These are phyloP conservation scores for Platanus orientalis DNA, from an alignment of 164 flowering plant genomes.

Conservation along the genomic window DNA sequence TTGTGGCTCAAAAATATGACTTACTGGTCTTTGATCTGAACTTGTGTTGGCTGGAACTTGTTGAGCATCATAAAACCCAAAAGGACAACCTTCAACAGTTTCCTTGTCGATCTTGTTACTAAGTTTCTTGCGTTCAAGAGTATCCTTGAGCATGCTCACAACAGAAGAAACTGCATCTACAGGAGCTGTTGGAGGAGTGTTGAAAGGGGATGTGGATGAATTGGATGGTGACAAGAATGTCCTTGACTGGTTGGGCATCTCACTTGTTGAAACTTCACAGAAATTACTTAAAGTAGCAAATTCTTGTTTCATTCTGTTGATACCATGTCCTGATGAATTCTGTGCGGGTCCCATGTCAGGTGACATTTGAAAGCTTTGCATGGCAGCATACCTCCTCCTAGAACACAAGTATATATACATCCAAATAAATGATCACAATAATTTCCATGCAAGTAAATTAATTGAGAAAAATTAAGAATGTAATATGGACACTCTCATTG, in stretches of 20 bases:
- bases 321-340: constrained; percentile 24
- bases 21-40: constrained; percentile 25
- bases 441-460: too few relatives aligned
- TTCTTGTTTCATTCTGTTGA: constrained; percentile 35
- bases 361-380: constrained; percentile 51
- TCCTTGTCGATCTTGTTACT: constrained; percentile 34
- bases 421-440: not conserved
- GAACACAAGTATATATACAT: constrained; percentile 4
- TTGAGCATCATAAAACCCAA: constrained; percentile 33
- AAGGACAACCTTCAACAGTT: constrained; percentile 33
- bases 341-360: constrained; percentile 37
- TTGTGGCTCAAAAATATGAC: constrained; percentile 21
- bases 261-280: constrained; percentile 28
- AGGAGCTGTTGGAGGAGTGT: constrained; percentile 26
- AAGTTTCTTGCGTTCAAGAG: constrained; percentile 60
- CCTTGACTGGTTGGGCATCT: constrained; percentile 34
- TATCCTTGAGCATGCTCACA: constrained; percentile 75
- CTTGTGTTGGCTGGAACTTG: constrained; percentile 20
- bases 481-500: too few relatives aligned
- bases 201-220: constrained; percentile 56
- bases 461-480: too few relatives aligned
- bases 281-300: constrained; percentile 28
- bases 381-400: constrained; percentile 71
- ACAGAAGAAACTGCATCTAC: constrained; percentile 69
- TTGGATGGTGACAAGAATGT: constrained; percentile 55